Conservation (phyloP, 1,284 basidiomycete species). For the Sparassis latifolia region DNA sequence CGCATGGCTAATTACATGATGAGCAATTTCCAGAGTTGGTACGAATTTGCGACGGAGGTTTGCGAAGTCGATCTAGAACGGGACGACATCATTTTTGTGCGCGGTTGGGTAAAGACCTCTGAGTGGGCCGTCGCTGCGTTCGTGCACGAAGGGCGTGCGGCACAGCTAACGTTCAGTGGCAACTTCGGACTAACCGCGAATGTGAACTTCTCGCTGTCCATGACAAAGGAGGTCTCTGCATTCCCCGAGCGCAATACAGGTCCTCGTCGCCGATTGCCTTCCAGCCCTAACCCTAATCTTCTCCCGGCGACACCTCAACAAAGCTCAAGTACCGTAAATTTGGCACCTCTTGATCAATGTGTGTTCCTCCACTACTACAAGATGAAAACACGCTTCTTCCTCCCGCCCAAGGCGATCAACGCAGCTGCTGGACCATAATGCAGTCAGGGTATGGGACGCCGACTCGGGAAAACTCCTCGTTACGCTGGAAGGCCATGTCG, state of each 20-base stretch:
- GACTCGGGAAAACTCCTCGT: background rate
- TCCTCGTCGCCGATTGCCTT: background rate
- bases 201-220: background rate
- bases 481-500: slow-evolving; percentile 2
- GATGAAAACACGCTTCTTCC: background rate
- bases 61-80: background rate
- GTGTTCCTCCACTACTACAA: slow-evolving; percentile 2
- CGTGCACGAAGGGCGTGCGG: background rate
- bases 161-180: background rate
- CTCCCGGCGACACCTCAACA: background rate
- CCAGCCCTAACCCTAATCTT: background rate
- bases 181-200: background rate
- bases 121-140: slow-evolving; percentile 8
- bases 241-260: background rate
- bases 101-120: slow-evolving; percentile 9
- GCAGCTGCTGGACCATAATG: slow-evolving; percentile 16
- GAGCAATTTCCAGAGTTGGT: slow-evolving; percentile 6
- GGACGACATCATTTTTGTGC: slow-evolving; percentile 8
- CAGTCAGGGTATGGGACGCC: slow-evolving; percentile 25
- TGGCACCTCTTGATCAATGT: background rate
- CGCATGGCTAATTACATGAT: slow-evolving; percentile 7
- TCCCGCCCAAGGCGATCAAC: background rate
- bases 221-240: background rate
- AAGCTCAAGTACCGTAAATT: background rate
- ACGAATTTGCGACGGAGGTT: background rate